These are phyloP conservation scores for Vigna reflexopilosa DNA, from an alignment of 306 rosid species.

Conservation along the genomic window DNA sequence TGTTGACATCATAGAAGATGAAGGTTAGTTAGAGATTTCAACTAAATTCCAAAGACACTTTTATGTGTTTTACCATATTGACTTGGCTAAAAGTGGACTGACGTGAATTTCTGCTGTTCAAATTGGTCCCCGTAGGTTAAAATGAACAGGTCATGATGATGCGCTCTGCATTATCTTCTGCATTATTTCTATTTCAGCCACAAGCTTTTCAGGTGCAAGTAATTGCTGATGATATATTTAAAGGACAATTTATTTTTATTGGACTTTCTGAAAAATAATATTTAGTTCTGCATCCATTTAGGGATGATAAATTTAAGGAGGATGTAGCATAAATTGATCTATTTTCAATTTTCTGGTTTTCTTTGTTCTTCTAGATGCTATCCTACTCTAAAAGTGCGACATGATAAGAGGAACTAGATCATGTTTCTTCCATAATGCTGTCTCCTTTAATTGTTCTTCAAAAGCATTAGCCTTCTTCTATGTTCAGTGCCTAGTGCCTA, in stretches of 20 bases:
- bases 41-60: too few relatives aligned
- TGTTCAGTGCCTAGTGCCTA: too few relatives aligned
- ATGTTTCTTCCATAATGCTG: neutral
- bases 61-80: constrained; percentile 14
- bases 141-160: neutral
- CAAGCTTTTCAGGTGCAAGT: neutral
- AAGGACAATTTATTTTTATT: neutral
- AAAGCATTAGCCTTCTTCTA: too few relatives aligned
- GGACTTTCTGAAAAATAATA: neutral
- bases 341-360: neutral
- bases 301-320: neutral
- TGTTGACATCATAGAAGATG: too few relatives aligned
- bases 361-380: neutral
- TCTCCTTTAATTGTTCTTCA: too few relatives aligned
- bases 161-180: neutral
- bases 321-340: neutral
- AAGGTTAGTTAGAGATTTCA: too few relatives aligned
- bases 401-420: neutral
- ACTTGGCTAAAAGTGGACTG: neutral
- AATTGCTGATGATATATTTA: neutral
- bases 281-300: neutral
- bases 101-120: constrained; percentile 12
- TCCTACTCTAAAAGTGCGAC: neutral
- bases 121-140: neutral
- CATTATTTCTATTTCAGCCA: neutral